Base-by-base conservation (phyloP, 2,329 filamentous ascomycete species). In the Botrytis galanthina region DNA sequence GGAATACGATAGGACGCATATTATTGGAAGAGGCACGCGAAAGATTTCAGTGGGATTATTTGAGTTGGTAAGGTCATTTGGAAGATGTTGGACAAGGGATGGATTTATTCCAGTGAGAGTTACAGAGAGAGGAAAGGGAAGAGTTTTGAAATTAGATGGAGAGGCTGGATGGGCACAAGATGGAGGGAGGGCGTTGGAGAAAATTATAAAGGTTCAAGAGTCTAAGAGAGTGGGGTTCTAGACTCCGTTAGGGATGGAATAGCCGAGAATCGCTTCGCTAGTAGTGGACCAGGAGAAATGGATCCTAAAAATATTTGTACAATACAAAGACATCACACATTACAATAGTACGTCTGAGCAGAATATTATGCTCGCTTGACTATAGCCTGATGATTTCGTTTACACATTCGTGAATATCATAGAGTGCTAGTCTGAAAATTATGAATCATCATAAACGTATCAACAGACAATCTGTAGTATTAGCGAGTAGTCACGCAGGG, bases 101-200 rank as follows among this genome's bases (percentile, higher is more conserved):
- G 89, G 89, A 0, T 90, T 89, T 75, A 83, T 85, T 57, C 83
- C 84, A 73, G 82, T 91, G 68, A 80, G 80, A 70, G 82, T 89
- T 22, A 69, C 66, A 10, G 82, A 86, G 18, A 85, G 83, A 29
- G 80, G 82, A n/a, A 70, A n/a, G 7, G 72, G 57, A 9, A 59
- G 51, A 26, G 39, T 46, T 4, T 39, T 72, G 29, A 72, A 73
- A 10, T 62, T 73, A 62, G 71, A 73, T 73, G 71, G n/a, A 70
- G 79, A 90, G 89, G 82, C 80, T 91, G 35, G 89, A 91, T 76
- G 83, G 83, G 87, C 87, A 35, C 83, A 90, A 67, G 89, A 91
- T 59, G 83, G 86, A 6, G 90, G 90, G 61, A 84, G 83, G 72
- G 87, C 87, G 5, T 79, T 91, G 71, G 89, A 91, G 81, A 84